These are phyloP conservation scores for Podospora pseudoanserina DNA, from an alignment of 495 filamentous ascomycete genomes.

Conservation along the genomic window DNA sequence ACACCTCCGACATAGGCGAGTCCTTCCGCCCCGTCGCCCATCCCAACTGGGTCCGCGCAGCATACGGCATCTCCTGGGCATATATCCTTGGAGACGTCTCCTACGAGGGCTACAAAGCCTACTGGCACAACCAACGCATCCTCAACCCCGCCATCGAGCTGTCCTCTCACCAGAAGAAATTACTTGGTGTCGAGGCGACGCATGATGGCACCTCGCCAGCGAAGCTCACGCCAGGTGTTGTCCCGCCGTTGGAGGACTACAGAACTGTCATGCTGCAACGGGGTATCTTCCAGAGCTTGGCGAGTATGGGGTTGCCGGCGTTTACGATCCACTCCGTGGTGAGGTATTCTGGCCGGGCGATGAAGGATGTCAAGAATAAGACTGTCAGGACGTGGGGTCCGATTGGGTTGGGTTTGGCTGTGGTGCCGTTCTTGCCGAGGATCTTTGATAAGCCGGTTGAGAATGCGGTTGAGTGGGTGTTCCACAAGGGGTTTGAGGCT, in stretches of 20 bases:
- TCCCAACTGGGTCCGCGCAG: slow-evolving; percentile 70
- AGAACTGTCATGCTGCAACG: slow-evolving; percentile 87
- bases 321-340: slow-evolving; percentile 95
- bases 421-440: slow-evolving; percentile 84
- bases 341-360: slow-evolving; percentile 72
- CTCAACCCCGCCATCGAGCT: slow-evolving; percentile 49
- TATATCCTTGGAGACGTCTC: slow-evolving; percentile 88
- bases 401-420: slow-evolving; percentile 82
- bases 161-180: slow-evolving; percentile 37
- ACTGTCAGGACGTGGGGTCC: slow-evolving; percentile 78
- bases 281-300: slow-evolving; percentile 82
- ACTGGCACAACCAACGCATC: slow-evolving; percentile 68
- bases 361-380: slow-evolving; percentile 75
- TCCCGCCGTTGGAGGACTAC: slow-evolving; percentile 87
- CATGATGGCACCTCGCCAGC: background rate
- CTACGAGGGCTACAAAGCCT: slow-evolving; percentile 95
- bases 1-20: slow-evolving; percentile 95
- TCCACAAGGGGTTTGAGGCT: slow-evolving; percentile 70
- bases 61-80: slow-evolving; percentile 89
- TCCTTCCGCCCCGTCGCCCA: slow-evolving; percentile 93
- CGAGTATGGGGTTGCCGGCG: slow-evolving; percentile 89
- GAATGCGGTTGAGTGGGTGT: slow-evolving; percentile 80
- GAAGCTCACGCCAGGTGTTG: slow-evolving; percentile 30
- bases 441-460: slow-evolving; percentile 94
- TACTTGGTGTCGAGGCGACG: slow-evolving; percentile 30